Base-by-base conservation (phyloP, 2,329 filamentous ascomycete species). In the Calonectria fujianensis region DNA sequence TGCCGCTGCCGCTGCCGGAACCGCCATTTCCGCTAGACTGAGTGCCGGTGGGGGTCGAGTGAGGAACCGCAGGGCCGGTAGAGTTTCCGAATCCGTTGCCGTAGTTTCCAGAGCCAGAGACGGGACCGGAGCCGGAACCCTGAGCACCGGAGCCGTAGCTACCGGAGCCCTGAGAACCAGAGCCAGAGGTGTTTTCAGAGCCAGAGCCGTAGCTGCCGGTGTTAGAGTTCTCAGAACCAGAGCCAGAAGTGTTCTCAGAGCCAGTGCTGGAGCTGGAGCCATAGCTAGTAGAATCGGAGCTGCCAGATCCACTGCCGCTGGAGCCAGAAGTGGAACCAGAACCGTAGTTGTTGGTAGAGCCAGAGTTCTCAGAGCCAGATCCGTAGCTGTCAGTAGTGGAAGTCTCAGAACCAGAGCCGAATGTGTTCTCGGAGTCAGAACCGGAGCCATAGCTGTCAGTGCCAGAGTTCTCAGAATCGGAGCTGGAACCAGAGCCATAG, bases 31-130 rank as follows among this genome's bases (percentile, higher is more conserved):
- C 45, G 45, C 45, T 48, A 18, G 45, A 24, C 20, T 20, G 16
- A 29, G 31, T 20, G 14, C 29, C 29, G 14, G 18, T 57, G 31
- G 52, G 2, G 4, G 31, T 31, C 3, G 52, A 32, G 52, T 35
- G 35, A 24, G 52, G 31, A 7, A 31, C 18, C 3, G 45, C 24
- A 24, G 24, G 4, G 64, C 72, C 77, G 31, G 81, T 79, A 67
- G 75, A 74, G 50, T 74, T 65, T 50, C 59, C 75, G 29, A 78
- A 76, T 29, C 72, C 65, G 24, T 76, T 73, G 39, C 64, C 75
- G 27, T 78, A 70, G 24, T 24, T 24, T 24, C 74, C 72, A 27
- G 68, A 81, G 8, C 45, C 52, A 13, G 48, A 32, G 13, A 24
- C 24, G 24, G 24, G 24, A 70, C 74, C 72, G 24, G 68, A 81